Evolutionary conservation across 2,329 filamentous ascomycete species (phyloP), one percentile per base, ranked within the genome.

Genomic region (Moelleriella libera): DNA sequence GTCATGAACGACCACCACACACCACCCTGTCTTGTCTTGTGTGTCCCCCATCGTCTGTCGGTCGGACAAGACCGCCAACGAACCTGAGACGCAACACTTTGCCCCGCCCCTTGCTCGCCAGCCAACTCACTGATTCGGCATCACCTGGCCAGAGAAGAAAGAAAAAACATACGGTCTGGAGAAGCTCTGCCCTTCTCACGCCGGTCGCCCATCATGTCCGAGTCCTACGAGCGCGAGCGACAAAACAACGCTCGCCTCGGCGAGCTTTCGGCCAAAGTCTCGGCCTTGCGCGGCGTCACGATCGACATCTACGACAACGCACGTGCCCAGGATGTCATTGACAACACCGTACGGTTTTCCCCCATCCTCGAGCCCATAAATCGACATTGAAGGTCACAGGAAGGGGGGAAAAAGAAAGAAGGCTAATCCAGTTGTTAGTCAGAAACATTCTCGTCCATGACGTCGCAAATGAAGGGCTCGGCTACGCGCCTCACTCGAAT

Each of bases 281-380:
- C 86, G 14, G 88, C 88, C 46, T 78, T 98, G 53, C 88, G 90
- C 60, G 86, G 85, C 65, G 88, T 98, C 45, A 98, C 92, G 41
- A 80, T 97, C 54, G 88, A 98, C 70, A 98, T 98, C 60, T 96
- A 97, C 75, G 89, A 97, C 68, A 88, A 92, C 63, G 92, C 92
- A 45, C 80, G 88, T 49, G 80, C 86, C 57, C 90, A 97, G 58
- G 80, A 85, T 54, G 78, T 94, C 53, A 85, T 98, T 55, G 88
- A 98, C 66, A 82, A 80, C 59, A 90, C 86, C 40, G 87, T 94
- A 74, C 49, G 79, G 54, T 30, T 48, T 44, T 40, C 42, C 37
- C 41, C 39, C 10, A 14, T 29, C 41, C 48, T 37, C 34, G 34
- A 37, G 8, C 12, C 14, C 21, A 2, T 21, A 21, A 21, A 21